phyloP scores from a whole-genome alignment of 1,284 basidiomycete species.

The Fomitopsis betulina region DNA sequence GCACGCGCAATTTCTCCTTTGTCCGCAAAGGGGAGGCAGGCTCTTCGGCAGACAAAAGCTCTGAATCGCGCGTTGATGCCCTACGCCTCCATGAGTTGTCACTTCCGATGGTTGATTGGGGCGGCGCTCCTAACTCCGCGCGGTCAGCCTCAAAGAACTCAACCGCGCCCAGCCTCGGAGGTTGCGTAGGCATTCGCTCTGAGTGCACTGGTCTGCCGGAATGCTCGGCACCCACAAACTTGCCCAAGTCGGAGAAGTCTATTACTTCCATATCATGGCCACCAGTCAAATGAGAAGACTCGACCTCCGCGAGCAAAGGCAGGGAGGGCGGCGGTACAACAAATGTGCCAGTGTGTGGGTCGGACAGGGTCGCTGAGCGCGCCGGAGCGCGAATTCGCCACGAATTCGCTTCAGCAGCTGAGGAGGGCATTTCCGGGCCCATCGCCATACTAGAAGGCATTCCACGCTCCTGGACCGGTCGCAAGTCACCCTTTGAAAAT shows the following conservation, averaged over 20 bases:
- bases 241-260: constrained; percentile 72
- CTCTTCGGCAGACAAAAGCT: background rate
- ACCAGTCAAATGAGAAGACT: constrained; percentile 40
- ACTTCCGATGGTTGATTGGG: constrained; percentile 21
- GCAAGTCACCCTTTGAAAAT: constrained; percentile 26
- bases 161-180: constrained; percentile 50
- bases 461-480: constrained; percentile 23
- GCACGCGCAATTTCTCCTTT: constrained; percentile 1
- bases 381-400: constrained; percentile 54
- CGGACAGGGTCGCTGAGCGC: constrained; percentile 22
- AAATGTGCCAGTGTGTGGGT: constrained; percentile 8
- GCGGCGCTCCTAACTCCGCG: constrained; percentile 6
- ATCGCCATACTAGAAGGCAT: constrained; percentile 21
- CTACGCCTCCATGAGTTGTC: constrained; percentile 42
- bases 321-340: constrained; percentile 25
- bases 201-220: constrained; percentile 25
- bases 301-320: constrained; percentile 41
- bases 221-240: constrained; percentile 46
- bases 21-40: background rate
- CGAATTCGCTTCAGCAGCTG: constrained; percentile 44
- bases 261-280: constrained; percentile 69
- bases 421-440: constrained; percentile 19
- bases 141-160: constrained; percentile 61
- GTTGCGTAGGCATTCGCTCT: constrained; percentile 10
- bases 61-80: background rate